A percentile compares a stretch with the other conserved stretches of the same genome.
phyloP scores from a whole-genome alignment of 1,284 basidiomycete genomes.

The Melampsora occidentalis region DNA sequence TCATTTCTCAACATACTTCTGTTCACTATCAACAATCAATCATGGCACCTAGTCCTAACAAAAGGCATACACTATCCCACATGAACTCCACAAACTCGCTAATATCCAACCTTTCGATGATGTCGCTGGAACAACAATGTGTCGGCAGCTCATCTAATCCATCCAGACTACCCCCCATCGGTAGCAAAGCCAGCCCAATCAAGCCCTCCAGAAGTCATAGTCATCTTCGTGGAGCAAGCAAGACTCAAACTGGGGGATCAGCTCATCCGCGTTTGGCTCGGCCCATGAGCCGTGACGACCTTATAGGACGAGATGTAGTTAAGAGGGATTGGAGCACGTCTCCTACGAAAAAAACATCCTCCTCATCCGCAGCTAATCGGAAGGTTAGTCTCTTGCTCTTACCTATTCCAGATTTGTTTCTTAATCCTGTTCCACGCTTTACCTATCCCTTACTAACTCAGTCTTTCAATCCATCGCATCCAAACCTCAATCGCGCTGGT shows the following conservation, averaged over 20 bases:
- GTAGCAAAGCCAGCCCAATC: neutral
- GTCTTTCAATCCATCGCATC: too few species aligned
- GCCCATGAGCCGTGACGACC: conserved; percentile 32
- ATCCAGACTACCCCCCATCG: neutral
- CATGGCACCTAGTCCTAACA: conserved; percentile 38
- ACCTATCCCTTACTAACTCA: neutral
- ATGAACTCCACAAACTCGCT: conserved; percentile 14
- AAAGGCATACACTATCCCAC: conserved; percentile 27
- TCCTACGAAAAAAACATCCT: conserved; percentile 23
- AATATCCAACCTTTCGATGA: conserved; percentile 27
- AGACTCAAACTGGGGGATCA: neutral
- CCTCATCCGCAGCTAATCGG: neutral
- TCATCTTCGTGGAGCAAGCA: neutral
- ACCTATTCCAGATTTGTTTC: neutral
- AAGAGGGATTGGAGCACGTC: conserved; percentile 38
- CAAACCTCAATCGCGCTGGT: neutral
- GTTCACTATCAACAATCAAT: neutral
- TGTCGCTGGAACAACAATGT: conserved; percentile 24
- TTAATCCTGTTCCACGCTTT: neutral
- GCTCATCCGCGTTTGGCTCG: conserved; percentile 22
- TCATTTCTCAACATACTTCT: neutral
- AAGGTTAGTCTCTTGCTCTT: conserved; percentile 26
- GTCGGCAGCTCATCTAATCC: neutral
- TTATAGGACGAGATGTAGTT: conserved; percentile 39
- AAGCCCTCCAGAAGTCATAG: neutral